Percentiles rank a stretch among this genome's conserved stretches.
phyloP scores from a whole-genome alignment of 1,284 basidiomycete genomes.

The Hemileia vastatrix region DNA sequence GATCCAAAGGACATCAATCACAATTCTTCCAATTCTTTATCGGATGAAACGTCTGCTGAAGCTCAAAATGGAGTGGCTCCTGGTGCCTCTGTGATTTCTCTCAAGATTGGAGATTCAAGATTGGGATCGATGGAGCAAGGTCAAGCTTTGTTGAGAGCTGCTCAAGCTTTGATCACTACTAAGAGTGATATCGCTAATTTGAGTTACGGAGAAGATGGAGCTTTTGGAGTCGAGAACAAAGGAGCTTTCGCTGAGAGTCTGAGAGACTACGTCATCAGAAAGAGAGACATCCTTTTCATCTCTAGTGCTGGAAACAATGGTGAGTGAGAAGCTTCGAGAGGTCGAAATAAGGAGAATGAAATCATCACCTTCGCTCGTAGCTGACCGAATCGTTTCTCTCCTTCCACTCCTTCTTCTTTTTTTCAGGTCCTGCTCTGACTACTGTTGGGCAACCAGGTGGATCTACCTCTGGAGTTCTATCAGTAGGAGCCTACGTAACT shows the following conservation, averaged over 20 bases:
- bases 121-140: constrained; percentile 41
- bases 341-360: neutral
- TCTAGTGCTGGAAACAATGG: constrained; percentile 40
- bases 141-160: constrained; percentile 44
- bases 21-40: constrained; percentile 19
- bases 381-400: neutral
- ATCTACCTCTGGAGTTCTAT: constrained; percentile 41
- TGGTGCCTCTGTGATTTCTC: constrained; percentile 40
- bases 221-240: constrained; percentile 39
- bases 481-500: constrained; percentile 44
- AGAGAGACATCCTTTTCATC: constrained; percentile 40
- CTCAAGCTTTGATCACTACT: constrained; percentile 42
- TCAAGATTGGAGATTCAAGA: constrained; percentile 34
- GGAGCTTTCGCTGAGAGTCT: constrained; percentile 40
- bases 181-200: constrained; percentile 44
- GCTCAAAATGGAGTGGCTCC: constrained; percentile 43
- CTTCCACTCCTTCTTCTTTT: neutral
- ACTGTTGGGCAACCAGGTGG: constrained; percentile 44
- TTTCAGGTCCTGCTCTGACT: constrained; percentile 43
- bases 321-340: neutral
- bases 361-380: neutral
- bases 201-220: constrained; percentile 44
- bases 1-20: too few species aligned
- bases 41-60: too few species aligned
- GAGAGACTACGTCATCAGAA: constrained; percentile 37